Evolutionary conservation across 2,329 filamentous ascomycete species (phyloP).

Genomic region (Tympanopsis confertula): DNA sequence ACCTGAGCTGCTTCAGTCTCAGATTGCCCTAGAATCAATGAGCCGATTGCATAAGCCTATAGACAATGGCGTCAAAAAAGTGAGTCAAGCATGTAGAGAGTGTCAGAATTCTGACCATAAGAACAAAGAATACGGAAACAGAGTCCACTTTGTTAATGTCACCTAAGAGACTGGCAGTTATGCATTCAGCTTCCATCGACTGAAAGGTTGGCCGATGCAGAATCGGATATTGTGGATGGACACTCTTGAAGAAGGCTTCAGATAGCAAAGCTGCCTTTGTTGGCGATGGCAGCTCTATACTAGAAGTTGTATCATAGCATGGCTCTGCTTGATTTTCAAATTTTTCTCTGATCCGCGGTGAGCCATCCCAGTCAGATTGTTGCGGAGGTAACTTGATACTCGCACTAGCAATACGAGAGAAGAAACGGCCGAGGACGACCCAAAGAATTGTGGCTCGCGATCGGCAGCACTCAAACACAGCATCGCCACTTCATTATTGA

Average conservation of each 20-base stretch:
- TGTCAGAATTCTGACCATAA: no score
- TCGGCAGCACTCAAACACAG: conserved; percentile 17
- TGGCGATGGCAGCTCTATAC: conserved; percentile 7
- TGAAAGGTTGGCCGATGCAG: conserved; percentile 19
- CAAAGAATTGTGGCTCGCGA: conserved; percentile 22
- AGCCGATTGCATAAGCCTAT: no score
- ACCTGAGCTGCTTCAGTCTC: no score
- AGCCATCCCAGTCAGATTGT: conserved; percentile 4
- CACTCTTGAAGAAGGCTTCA: conserved; percentile 21
- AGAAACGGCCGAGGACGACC: conserved; percentile 20
- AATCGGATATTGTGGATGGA: conserved; percentile 24
- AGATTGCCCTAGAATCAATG: no score
- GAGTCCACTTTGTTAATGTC: conserved; percentile 1
- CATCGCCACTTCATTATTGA: conserved; percentile 17
- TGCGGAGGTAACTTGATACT: conserved; percentile 8
- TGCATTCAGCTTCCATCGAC: conserved; percentile 14
- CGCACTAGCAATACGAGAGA: conserved; percentile 14
- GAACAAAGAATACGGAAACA: conserved; percentile 5
- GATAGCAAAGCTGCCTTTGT: conserved; percentile 8
- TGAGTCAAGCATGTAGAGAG: no score
- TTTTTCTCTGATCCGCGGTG: conserved; percentile 2
- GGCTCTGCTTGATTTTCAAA: not conserved
- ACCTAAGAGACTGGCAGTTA: conserved; percentile 6
- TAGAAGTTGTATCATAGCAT: conserved; percentile 3
- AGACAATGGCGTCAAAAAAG: no score